Evolutionary conservation across 352 stramenopile genomes (phyloP).

Genomic region (Aphanomyces astaci): DNA sequence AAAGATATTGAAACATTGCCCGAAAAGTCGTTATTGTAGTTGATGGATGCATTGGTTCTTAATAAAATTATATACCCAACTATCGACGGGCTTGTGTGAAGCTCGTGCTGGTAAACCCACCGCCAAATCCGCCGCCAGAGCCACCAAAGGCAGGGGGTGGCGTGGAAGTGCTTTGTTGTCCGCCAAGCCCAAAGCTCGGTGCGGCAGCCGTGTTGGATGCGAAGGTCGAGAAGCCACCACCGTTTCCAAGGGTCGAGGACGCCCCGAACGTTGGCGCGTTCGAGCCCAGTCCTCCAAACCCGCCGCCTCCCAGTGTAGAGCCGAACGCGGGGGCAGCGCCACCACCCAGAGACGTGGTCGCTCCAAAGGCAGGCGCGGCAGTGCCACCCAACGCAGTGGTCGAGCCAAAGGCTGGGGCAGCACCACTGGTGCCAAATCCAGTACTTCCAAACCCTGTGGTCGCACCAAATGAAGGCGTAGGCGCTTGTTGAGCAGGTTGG

Average conservation of each 20-base stretch:
- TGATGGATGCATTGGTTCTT: neutral
- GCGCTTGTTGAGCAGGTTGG: neutral
- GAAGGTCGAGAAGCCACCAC: neutral
- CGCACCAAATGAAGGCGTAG: constrained; percentile 33
- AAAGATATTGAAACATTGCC: neutral
- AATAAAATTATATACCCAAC: constrained; percentile 1
- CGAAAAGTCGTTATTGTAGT: neutral
- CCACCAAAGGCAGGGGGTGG: neutral
- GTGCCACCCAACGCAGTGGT: constrained; percentile 30
- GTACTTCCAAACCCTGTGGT: constrained; percentile 23
- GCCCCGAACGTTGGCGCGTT: constrained; percentile 36
- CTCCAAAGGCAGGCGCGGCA: constrained; percentile 27
- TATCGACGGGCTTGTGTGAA: constrained; percentile 14
- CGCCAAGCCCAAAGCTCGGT: neutral
- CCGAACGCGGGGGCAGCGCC: constrained; percentile 19
- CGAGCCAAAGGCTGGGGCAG: constrained; percentile 22
- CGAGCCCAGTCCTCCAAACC: neutral
- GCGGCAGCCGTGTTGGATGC: neutral
- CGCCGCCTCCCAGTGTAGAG: too few species aligned
- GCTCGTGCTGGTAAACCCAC: neutral
- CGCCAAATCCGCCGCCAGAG: neutral
- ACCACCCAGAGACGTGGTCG: neutral
- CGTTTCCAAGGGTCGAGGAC: constrained; percentile 35
- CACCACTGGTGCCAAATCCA: constrained; percentile 33
- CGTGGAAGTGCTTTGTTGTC: neutral